These are phyloP conservation scores for Paramecium tetraurelia DNA, from an alignment of 73 alveolate species.

Conservation along the genomic window DNA sequence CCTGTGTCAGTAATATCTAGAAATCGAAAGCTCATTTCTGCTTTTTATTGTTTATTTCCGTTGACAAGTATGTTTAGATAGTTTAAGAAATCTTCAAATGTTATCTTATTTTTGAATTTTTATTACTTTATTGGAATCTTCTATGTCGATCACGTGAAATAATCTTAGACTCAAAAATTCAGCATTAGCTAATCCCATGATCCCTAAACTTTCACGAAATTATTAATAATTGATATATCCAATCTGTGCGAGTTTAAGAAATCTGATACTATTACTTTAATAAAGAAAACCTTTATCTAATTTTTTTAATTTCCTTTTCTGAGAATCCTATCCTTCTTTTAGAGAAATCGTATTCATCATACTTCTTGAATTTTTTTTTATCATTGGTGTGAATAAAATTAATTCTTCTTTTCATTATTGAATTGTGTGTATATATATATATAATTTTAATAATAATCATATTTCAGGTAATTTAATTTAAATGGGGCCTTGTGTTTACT, in stretches of 20 bases:
- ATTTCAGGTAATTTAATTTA: slow-evolving; percentile 8
- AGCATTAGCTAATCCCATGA: slow-evolving; percentile 17
- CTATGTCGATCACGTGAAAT: neutral
- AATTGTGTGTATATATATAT: neutral
- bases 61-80: neutral
- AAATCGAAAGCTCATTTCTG: slow-evolving; percentile 37
- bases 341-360: neutral
- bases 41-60: slow-evolving; percentile 33
- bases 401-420: neutral
- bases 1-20: neutral
- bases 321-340: neutral
- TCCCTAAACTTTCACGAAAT: slow-evolving; percentile 6
- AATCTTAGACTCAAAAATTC: neutral
- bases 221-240: neutral
- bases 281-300: neutral
- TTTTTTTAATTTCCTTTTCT: neutral
- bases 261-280: neutral
- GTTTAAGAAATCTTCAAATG: slow-evolving; percentile 13
- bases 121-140: neutral
- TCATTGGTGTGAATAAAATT: neutral
- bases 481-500: neutral
- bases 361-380: neutral
- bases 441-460: neutral
- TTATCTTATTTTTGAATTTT: neutral
- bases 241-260: neutral